These are phyloP conservation scores for Ophiocordyceps camponoti-saundersi DNA, from an alignment of 2,329 filamentous ascomycete species.

Conservation along the genomic window DNA sequence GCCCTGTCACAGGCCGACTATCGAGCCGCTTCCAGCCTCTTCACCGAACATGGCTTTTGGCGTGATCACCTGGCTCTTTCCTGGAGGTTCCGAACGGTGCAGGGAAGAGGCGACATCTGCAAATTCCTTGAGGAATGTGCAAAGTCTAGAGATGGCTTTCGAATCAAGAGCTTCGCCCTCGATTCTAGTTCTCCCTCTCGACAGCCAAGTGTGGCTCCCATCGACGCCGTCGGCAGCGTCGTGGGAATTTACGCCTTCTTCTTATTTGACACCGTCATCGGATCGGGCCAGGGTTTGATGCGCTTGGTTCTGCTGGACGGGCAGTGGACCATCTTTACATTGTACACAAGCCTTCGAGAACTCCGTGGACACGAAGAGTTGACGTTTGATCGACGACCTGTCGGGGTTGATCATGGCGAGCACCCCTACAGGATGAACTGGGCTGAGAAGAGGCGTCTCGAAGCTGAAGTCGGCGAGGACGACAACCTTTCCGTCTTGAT, in stretches of 20 bases:
- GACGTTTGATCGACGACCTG: conserved; percentile 26
- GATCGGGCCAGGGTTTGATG: conserved; percentile 37
- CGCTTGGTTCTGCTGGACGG: conserved; percentile 27
- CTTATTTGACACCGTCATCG: conserved; percentile 32
- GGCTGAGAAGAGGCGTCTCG: conserved; percentile 31
- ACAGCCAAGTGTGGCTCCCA: conserved; percentile 22
- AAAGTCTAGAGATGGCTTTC: conserved; percentile 17
- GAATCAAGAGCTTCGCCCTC: conserved; percentile 24
- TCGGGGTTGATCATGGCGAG: conserved; percentile 38
- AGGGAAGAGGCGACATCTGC: conserved; percentile 22
- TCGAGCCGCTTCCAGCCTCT: conserved; percentile 16
- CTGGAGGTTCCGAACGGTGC: conserved; percentile 36
- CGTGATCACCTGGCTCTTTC: conserved; percentile 39
- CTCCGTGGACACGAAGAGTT: conserved; percentile 37
- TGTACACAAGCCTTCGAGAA: conserved; percentile 42
- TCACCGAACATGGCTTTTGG: conserved; percentile 34
- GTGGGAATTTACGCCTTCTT: conserved; percentile 40
- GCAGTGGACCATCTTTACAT: conserved; percentile 43
- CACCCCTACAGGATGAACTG: conserved; percentile 39
- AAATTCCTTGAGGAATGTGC: conserved; percentile 18
- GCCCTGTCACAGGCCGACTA: conserved; percentile 18
- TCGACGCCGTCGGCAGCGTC: conserved; percentile 32
- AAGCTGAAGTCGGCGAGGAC: conserved; percentile 27
- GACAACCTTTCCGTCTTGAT: conserved; percentile 41
- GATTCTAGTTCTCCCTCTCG: conserved; percentile 27